Evolutionary conservation across 805 yeast genomes (phyloP), one percentile per base, ranked within the genome.

Genomic region (Saccharomycodes ludwigii): DNA sequence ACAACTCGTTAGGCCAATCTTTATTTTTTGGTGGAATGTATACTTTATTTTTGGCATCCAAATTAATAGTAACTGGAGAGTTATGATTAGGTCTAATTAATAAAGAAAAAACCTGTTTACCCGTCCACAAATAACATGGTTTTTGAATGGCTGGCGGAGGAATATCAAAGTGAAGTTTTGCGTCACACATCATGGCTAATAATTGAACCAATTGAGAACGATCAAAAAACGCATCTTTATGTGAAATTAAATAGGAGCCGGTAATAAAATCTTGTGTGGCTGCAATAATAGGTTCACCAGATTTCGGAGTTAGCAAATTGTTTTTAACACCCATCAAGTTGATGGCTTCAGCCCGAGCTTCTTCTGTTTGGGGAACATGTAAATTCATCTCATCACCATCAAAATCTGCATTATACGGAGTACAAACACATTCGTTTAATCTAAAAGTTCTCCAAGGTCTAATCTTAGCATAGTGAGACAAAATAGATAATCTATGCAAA

Each of bases 301-400:
- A 82, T 50, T 86, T 83, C 7, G 99, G 99, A 1, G 98, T 91
- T 44, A 91, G 68, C 40, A 91, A 63, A 52, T 91, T 91, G 51
- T 86, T 81, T 48, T 91, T 91, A 25, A 91, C 98, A 33, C 97
- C 98, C 99, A 91, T 91, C 50, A 91, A 66, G 48, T 81, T 82
- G 58, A 88, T 84, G n/a, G 98, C 98, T 57, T 91, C 99, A 1
- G 97, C 94, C 42, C 98, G 66, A 1, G 98, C 97, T 58, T 91
- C 98, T 59, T 91, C 97, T 2, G 97, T 91, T 57, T 91, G 99
- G 2, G 98, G 98, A 28, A 91, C 98, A 53, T 91, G 98, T 50
- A 91, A 65, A 56, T 91, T 91, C 98, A 91, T 91, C 58, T 91
- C 98, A 60, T 91, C 98, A 59, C 98, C 98, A 58, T 91, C 98